These are phyloP conservation scores for Xerocomellus amylosporus DNA, from an alignment of 768 basidiomycete species.

Conservation along the genomic window DNA sequence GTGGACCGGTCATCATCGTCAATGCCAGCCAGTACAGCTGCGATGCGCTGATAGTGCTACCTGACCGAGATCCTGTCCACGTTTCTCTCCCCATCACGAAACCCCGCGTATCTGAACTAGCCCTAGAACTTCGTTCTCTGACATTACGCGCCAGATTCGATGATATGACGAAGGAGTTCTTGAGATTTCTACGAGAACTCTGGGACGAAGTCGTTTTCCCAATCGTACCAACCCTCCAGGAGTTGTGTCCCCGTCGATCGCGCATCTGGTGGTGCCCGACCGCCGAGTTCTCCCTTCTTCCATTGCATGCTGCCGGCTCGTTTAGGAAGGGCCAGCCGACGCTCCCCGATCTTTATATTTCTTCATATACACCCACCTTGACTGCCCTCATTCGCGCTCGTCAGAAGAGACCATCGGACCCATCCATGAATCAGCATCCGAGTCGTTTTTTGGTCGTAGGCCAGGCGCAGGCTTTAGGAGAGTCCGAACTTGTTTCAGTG, in stretches of 20 bases:
- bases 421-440: neutral
- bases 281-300: conserved; percentile 1
- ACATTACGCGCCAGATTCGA: neutral
- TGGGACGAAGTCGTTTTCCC: conserved; percentile 20
- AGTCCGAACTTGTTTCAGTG: neutral
- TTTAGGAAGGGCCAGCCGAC: neutral
- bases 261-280: conserved; percentile 17
- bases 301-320: neutral
- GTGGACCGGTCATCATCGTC: conserved; percentile 32
- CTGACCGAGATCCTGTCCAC: neutral
- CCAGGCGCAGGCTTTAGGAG: neutral
- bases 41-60: conserved; percentile 33
- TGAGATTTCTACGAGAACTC: conserved; percentile 7
- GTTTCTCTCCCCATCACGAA: neutral
- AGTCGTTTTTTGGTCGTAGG: conserved; percentile 2
- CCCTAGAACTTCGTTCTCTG: neutral
- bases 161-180: neutral
- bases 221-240: conserved; percentile 1
- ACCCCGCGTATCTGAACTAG: neutral
- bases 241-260: neutral
- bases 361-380: conserved; percentile 9
- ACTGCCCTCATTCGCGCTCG: neutral
- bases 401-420: neutral
- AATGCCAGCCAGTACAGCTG: conserved; percentile 29
- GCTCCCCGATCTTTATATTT: neutral